Percentiles rank a stretch among this genome's conserved stretches.
Evolutionary conservation across 2,329 filamentous ascomycete species (phyloP).

Genomic region (Aspergillus sp.): DNA sequence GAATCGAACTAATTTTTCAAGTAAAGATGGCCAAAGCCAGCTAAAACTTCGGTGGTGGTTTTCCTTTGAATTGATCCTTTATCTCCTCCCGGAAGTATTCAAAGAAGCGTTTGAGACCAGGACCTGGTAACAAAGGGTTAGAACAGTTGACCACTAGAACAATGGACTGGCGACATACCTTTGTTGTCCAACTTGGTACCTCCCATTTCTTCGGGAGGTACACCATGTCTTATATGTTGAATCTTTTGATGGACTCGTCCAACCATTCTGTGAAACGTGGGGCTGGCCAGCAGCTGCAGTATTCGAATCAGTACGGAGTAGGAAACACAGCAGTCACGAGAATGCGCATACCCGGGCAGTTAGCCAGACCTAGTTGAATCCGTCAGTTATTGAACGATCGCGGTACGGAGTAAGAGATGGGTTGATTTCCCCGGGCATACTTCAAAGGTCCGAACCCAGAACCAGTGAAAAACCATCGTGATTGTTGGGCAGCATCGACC

Average conservation of each 20-base stretch:
- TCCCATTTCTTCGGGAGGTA: slow-evolving; percentile 39
- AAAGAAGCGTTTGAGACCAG: slow-evolving; percentile 27
- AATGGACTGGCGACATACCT: slow-evolving; percentile 15
- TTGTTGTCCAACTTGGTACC: slow-evolving; percentile 36
- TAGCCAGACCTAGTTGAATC: slow-evolving; percentile 28
- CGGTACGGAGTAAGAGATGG: not conserved
- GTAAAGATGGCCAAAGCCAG: no score
- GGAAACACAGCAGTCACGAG: not conserved
- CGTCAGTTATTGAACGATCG: slow-evolving; percentile 5
- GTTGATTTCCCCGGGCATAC: slow-evolving; percentile 15
- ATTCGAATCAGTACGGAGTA: slow-evolving; percentile 7
- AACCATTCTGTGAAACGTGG: slow-evolving; percentile 40
- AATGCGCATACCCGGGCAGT: slow-evolving; percentile 29
- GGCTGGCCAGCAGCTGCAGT: slow-evolving; percentile 37
- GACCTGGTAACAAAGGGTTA: slow-evolving; percentile 13
- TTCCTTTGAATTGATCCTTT: slow-evolving; percentile 37
- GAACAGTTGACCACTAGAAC: slow-evolving; percentile 1
- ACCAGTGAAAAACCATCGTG: slow-evolving; percentile 22
- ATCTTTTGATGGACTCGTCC: slow-evolving; percentile 38
- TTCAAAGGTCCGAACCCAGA: slow-evolving; percentile 29
- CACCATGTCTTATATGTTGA: slow-evolving; percentile 37
- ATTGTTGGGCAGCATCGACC: no score
- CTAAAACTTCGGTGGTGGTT: slow-evolving; percentile 12
- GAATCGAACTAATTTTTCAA: no score
- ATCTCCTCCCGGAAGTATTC: slow-evolving; percentile 40